Evolutionary conservation across 768 basidiomycete genomes (phyloP).

Genomic region (Russula abietina): DNA sequence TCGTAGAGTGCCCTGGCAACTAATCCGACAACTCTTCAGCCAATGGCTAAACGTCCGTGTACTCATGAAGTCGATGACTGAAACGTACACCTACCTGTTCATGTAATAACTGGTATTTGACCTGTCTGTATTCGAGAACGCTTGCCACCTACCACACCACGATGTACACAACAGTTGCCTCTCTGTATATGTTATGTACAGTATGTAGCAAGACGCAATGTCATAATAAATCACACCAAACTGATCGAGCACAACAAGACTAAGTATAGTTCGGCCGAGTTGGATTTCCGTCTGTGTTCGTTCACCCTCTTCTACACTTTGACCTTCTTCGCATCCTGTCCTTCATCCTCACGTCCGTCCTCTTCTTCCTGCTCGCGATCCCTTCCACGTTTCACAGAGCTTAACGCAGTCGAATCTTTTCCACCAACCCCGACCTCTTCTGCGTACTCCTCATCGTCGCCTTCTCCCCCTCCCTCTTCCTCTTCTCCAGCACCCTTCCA

Average conservation of each 20-base stretch:
- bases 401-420: neutral
- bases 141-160: neutral
- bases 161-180: neutral
- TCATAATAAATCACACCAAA: neutral
- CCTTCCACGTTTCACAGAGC: constrained; percentile 13
- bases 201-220: constrained; percentile 6
- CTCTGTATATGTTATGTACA: no score
- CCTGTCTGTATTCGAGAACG: neutral
- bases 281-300: neutral
- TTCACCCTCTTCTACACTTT: constrained; percentile 3
- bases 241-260: neutral
- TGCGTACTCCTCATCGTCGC: neutral
- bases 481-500: neutral
- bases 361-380: neutral
- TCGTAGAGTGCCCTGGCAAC: neutral
- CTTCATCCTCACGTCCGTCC: neutral
- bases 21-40: neutral
- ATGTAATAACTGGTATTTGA: neutral
- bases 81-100: neutral
- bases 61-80: no score
- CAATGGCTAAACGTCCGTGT: neutral
- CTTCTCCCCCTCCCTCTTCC: neutral
- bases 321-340: constrained; percentile 14
- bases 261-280: neutral
- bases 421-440: neutral